Conservation (phyloP, 768 basidiomycete genomes). For the Tulasnella sp. region DNA sequence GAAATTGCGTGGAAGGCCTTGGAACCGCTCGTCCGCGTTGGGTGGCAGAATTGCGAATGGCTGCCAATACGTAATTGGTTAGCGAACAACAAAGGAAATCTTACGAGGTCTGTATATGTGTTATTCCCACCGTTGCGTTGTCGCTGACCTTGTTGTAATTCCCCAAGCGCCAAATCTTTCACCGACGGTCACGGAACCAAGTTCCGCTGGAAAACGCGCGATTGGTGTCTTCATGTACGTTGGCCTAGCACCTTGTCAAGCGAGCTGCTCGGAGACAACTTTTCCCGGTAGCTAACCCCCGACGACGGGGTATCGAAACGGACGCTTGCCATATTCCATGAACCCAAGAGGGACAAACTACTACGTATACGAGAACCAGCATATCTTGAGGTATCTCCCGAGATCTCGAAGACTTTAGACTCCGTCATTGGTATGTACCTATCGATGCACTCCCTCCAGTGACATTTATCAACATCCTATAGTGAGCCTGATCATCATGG, state of each 20-base stretch:
- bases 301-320: neutral
- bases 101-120: neutral
- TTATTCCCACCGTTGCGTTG: no score
- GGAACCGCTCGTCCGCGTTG: neutral
- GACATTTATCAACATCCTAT: neutral
- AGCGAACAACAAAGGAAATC: neutral
- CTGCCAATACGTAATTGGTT: neutral
- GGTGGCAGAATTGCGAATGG: constrained; percentile 7
- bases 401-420: neutral
- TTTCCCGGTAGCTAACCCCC: neutral
- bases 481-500: constrained; percentile 4
- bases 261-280: neutral
- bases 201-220: neutral
- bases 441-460: no score
- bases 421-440: neutral
- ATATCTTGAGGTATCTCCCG: neutral
- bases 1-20: constrained; percentile 8
- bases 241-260: neutral
- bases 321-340: neutral
- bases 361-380: neutral
- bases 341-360: neutral
- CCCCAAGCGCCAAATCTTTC: neutral
- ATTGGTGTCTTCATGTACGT: neutral
- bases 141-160: neutral
- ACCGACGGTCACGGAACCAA: neutral